Evolutionary conservation across 192 early-diverging fungal genomes (phyloP).

Genomic region (Mycoemilia scoparia): DNA sequence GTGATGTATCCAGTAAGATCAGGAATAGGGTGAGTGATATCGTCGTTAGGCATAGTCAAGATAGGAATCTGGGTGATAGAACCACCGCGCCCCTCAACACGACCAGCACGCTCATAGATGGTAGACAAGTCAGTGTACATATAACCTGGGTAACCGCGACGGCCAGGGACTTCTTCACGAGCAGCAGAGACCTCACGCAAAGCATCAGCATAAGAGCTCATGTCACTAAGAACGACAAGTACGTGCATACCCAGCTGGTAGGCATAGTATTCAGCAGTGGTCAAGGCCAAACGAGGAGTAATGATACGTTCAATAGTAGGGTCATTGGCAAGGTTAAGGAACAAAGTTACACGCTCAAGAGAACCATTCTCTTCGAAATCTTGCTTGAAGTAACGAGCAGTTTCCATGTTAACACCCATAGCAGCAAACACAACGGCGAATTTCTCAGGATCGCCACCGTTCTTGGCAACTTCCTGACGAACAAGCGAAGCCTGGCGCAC

Average conservation of each 20-base stretch:
- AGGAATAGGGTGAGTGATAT: slow-evolving; percentile 99
- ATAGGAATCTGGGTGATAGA: slow-evolving; percentile 99
- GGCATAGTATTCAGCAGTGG: slow-evolving; percentile 98
- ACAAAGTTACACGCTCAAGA: slow-evolving; percentile 92
- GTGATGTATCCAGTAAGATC: slow-evolving; percentile 99
- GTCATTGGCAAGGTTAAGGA: slow-evolving; percentile 99
- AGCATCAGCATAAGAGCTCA: slow-evolving; percentile 98
- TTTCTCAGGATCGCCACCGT: slow-evolving; percentile 93
- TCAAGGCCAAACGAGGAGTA: slow-evolving; percentile 93
- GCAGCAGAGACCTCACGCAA: slow-evolving; percentile 98
- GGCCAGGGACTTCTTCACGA: slow-evolving; percentile 97
- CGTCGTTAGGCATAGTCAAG: slow-evolving; percentile 99
- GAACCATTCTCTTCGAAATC: slow-evolving; percentile 99
- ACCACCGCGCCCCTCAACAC: slow-evolving; percentile 91
- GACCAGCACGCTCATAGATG: slow-evolving; percentile 97
- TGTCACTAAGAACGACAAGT: slow-evolving; percentile 94
- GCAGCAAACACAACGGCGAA: slow-evolving; percentile 99
- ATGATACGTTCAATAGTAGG: slow-evolving; percentile 99
- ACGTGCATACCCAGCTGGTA: slow-evolving; percentile 99
- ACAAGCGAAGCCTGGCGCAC: slow-evolving; percentile 97
- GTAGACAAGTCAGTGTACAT: slow-evolving; percentile 99
- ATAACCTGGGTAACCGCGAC: slow-evolving; percentile 98
- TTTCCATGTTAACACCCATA: slow-evolving; percentile 99
- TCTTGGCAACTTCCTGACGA: slow-evolving; percentile 70
- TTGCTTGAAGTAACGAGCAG: slow-evolving; percentile 98